Conservation (phyloP, 768 basidiomycete species). For the Pholiota microspora region DNA sequence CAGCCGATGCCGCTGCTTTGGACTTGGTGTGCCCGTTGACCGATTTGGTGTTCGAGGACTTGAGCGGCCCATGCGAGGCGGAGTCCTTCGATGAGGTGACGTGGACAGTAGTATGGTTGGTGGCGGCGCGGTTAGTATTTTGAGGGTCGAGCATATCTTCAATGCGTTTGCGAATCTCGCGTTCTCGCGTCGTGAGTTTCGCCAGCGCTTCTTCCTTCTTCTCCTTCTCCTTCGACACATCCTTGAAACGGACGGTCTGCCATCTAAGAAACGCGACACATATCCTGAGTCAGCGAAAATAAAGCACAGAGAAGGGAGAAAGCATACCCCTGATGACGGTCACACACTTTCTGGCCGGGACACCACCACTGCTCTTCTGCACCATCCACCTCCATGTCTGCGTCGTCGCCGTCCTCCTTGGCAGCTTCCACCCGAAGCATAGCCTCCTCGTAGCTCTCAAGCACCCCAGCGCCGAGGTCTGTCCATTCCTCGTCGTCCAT, state of each 20-base stretch:
- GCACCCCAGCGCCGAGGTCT: slow-evolving; percentile 61
- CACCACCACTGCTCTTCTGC: slow-evolving; percentile 76
- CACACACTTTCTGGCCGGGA: slow-evolving; percentile 68
- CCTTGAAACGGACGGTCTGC: slow-evolving; percentile 74
- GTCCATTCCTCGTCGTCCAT: slow-evolving; percentile 80
- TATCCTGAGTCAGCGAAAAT: slow-evolving; percentile 6
- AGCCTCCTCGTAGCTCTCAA: slow-evolving; percentile 66
- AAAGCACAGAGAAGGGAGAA: background rate
- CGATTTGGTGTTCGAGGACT: slow-evolving; percentile 35
- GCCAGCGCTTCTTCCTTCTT: slow-evolving; percentile 65
- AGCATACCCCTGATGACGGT: slow-evolving; percentile 73
- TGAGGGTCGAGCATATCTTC: slow-evolving; percentile 67
- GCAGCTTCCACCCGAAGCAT: slow-evolving; percentile 27
- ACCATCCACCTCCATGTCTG: slow-evolving; percentile 39
- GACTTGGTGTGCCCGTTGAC: slow-evolving; percentile 47
- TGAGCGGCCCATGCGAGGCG: slow-evolving; percentile 31
- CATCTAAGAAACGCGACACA: slow-evolving; percentile 45
- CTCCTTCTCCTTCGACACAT: slow-evolving; percentile 74
- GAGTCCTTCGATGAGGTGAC: slow-evolving; percentile 22
- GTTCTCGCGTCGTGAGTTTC: slow-evolving; percentile 71
- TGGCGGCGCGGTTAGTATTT: slow-evolving; percentile 16
- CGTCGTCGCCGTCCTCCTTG: slow-evolving; percentile 36
- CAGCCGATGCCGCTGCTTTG: slow-evolving; percentile 35
- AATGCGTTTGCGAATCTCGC: slow-evolving; percentile 74
- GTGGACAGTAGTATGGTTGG: slow-evolving; percentile 10